Evolutionary conservation across 2,329 filamentous ascomycete species (phyloP).

Genomic region (Mycosphaerella sp.): DNA sequence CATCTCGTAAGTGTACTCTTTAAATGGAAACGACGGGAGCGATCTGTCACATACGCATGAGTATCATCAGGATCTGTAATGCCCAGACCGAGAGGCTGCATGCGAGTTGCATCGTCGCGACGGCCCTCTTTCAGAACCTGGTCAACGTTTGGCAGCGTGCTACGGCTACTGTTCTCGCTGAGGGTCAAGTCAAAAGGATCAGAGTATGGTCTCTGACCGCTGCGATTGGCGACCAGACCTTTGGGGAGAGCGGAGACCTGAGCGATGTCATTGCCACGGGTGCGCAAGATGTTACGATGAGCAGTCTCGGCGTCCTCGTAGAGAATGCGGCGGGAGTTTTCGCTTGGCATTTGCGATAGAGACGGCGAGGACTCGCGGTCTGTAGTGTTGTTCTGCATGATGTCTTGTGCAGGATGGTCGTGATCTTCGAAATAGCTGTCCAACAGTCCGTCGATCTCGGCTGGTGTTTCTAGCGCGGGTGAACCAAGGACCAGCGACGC

Average conservation of each 20-base stretch:
- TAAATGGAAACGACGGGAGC: slow-evolving; percentile 23
- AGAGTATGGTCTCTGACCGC: slow-evolving; percentile 7
- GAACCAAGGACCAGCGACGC: slow-evolving; percentile 28
- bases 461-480: slow-evolving; percentile 29
- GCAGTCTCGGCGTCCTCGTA: slow-evolving; percentile 27
- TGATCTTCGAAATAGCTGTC: slow-evolving; percentile 30
- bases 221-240: slow-evolving; percentile 7
- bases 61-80: slow-evolving; percentile 21
- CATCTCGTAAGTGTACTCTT: slow-evolving; percentile 34
- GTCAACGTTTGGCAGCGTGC: slow-evolving; percentile 15
- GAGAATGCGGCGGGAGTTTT: slow-evolving; percentile 21
- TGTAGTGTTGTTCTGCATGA: slow-evolving; percentile 10
- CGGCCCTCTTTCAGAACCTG: slow-evolving; percentile 15
- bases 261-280: slow-evolving; percentile 9
- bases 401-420: slow-evolving; percentile 1
- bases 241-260: slow-evolving; percentile 8
- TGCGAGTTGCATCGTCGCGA: slow-evolving; percentile 9
- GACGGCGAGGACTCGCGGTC: slow-evolving; percentile 18
- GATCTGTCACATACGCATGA: slow-evolving; percentile 30
- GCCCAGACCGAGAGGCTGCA: slow-evolving; percentile 13
- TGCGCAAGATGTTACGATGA: slow-evolving; percentile 26
- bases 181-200: slow-evolving; percentile 28
- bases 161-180: slow-evolving; percentile 22
- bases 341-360: slow-evolving; percentile 13
- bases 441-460: slow-evolving; percentile 31